phyloP scores from a whole-genome alignment of 2,329 filamentous ascomycete species.

The Colletotrichum filicis region DNA sequence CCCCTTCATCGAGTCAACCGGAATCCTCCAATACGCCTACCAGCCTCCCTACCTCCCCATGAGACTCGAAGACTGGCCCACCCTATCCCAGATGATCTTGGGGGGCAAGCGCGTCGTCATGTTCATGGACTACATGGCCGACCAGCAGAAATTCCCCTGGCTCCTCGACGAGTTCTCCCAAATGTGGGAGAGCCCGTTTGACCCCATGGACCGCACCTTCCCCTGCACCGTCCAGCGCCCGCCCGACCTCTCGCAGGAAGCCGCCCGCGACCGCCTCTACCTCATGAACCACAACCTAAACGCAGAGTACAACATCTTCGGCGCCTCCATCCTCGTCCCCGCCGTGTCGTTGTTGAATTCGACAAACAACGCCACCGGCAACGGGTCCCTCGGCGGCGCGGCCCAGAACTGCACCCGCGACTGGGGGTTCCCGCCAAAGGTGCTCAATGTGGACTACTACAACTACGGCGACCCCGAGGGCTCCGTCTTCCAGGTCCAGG shows the following conservation, averaged over 20 bases:
- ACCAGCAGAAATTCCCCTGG: constrained; percentile 83
- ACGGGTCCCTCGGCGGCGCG: constrained; percentile 73
- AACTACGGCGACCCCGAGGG: constrained; percentile 74
- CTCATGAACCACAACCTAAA: constrained; percentile 94
- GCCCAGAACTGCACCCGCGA: constrained; percentile 68
- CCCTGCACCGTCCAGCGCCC: constrained; percentile 85
- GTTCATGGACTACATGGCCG: constrained; percentile 87
- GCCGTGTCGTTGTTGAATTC: constrained; percentile 75
- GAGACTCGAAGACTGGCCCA: constrained; percentile 83
- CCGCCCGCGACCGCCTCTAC: constrained; percentile 74
- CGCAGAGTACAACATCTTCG: constrained; percentile 75
- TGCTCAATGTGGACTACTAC: constrained; percentile 88
- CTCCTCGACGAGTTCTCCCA: constrained; percentile 89
- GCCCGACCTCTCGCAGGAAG: constrained; percentile 66
- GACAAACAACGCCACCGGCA: constrained; percentile 75
- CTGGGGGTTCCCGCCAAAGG: constrained; percentile 79
- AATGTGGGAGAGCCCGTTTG: constrained; percentile 92
- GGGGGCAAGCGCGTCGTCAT: constrained; percentile 77
- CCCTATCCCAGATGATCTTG: constrained; percentile 80
- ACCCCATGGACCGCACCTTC: constrained; percentile 72
- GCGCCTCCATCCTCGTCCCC: constrained; percentile 74
- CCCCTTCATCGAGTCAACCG: constrained; percentile 75
- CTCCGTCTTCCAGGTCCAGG: constrained; percentile 81
- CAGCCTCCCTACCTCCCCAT: constrained; percentile 77
- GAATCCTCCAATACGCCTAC: constrained; percentile 80